Percentiles rank a stretch among this genome's conserved stretches.
phyloP scores from a whole-genome alignment of 495 filamentous ascomycete species.

The Trichodelitschia bisporula region DNA sequence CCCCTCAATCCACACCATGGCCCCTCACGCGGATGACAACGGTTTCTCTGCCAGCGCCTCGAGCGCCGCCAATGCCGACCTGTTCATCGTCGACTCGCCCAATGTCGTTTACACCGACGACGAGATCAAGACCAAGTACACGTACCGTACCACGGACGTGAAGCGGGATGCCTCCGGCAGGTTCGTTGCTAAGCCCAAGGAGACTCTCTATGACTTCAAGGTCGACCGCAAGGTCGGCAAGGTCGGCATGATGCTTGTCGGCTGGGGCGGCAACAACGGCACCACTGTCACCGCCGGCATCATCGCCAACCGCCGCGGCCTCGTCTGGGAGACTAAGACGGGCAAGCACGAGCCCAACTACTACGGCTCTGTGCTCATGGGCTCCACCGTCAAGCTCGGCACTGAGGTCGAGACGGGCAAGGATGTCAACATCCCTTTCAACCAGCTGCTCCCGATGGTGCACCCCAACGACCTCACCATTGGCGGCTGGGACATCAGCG shows the following conservation, averaged over 20 bases:
- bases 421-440: conserved; percentile 94
- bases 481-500: conserved; percentile 94
- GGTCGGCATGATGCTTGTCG: conserved; percentile 90
- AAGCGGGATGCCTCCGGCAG: conserved; percentile 47
- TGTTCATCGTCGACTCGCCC: conserved; percentile 74
- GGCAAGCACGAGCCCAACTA: conserved; percentile 73
- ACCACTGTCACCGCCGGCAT: conserved; percentile 94
- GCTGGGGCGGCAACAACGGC: conserved; percentile 96
- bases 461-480: conserved; percentile 91
- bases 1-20: conserved; percentile 32
- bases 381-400: conserved; percentile 88
- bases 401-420: conserved; percentile 59
- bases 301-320: conserved; percentile 69
- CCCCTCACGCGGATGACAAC: conserved; percentile 69
- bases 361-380: conserved; percentile 93
- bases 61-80: conserved; percentile 19
- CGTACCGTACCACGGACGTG: conserved; percentile 80
- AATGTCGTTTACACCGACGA: conserved; percentile 76
- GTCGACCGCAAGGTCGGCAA: conserved; percentile 83
- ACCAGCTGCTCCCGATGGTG: conserved; percentile 83
- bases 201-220: conserved; percentile 92
- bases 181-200: conserved; percentile 59
- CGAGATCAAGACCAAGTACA: conserved; percentile 84
- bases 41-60: conserved; percentile 49
- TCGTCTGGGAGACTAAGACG: conserved; percentile 84